Conservation (phyloP, 2,329 filamentous ascomycete species). For the Cladosporium colombiae region DNA sequence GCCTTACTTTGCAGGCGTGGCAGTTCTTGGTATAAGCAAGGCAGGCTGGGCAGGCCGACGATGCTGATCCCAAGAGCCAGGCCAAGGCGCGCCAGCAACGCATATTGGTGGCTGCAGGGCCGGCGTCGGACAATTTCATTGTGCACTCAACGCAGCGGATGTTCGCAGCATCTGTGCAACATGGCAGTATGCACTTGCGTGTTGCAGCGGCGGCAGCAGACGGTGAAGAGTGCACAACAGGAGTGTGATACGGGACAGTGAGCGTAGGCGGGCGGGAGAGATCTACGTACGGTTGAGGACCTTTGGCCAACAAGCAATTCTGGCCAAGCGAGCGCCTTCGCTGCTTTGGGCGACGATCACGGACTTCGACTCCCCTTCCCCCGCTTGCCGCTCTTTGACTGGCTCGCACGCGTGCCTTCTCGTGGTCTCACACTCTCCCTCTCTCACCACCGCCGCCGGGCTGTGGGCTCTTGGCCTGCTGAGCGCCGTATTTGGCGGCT, state of each 20-base stretch:
- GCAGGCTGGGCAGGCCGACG: neutral
- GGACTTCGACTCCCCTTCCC: neutral
- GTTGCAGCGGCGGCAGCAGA: neutral
- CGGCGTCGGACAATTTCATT: constrained; percentile 11
- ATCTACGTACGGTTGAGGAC: neutral
- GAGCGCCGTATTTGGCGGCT: constrained; percentile 1
- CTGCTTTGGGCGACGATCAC: constrained; percentile 3
- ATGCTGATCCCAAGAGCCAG: constrained; percentile 17
- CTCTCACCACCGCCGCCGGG: neutral
- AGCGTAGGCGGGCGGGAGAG: neutral
- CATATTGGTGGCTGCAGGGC: constrained; percentile 7
- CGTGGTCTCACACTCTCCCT: neutral
- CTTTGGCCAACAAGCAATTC: constrained; percentile 2
- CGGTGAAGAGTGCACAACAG: neutral
- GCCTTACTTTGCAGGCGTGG: constrained; percentile 16
- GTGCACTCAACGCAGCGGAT: constrained; percentile 1
- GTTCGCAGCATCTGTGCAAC: neutral
- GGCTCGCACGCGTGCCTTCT: neutral
- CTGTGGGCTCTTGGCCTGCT: constrained; percentile 11
- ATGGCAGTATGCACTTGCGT: neutral
- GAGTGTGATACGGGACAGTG: neutral
- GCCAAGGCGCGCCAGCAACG: constrained; percentile 11
- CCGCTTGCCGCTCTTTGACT: neutral
- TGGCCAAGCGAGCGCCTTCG: constrained; percentile 1
- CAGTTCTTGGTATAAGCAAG: constrained; percentile 19